These are phyloP conservation scores for Aristolochia contorta DNA, from an alignment of 164 flowering plant genomes.

Conservation along the genomic window DNA sequence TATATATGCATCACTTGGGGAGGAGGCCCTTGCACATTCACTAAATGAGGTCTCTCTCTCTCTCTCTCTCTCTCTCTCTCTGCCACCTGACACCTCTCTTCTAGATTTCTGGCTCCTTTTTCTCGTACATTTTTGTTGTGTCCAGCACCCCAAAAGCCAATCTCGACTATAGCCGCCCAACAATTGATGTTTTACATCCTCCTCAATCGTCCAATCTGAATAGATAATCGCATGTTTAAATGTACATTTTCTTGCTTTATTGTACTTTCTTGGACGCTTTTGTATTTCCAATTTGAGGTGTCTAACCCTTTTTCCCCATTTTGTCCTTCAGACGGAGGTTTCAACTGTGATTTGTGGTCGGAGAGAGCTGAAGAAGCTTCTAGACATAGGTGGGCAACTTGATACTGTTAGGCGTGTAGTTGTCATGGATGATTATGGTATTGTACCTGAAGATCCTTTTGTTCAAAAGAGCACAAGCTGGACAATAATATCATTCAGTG, in stretches of 20 bases:
- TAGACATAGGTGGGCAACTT: conserved; percentile 68
- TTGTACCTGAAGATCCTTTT: conserved; percentile 28
- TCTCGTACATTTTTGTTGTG: no score
- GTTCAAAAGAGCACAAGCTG: conserved; percentile 35
- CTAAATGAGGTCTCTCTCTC: conserved; percentile 62
- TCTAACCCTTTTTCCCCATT: no score
- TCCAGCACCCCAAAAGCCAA: no score
- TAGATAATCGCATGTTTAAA: no score
- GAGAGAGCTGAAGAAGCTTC: conserved; percentile 75
- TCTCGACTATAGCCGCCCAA: no score
- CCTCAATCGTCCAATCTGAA: no score
- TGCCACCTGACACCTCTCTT: neutral
- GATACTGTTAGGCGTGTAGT: conserved; percentile 80
- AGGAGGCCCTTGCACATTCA: conserved; percentile 85
- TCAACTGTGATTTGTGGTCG: conserved; percentile 90
- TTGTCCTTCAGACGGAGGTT: conserved; percentile 69
- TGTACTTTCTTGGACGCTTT: no score
- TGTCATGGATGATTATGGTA: conserved; percentile 63
- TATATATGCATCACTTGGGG: conserved; percentile 90
- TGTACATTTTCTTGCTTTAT: no score
- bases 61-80: conserved; percentile 18
- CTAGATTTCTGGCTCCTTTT: no score
- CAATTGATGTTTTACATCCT: no score
- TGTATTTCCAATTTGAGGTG: no score
- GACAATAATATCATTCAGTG: conserved; percentile 45